Evolutionary conservation across 2,329 filamentous ascomycete species (phyloP).

Genomic region (Blastomyces parvus): DNA sequence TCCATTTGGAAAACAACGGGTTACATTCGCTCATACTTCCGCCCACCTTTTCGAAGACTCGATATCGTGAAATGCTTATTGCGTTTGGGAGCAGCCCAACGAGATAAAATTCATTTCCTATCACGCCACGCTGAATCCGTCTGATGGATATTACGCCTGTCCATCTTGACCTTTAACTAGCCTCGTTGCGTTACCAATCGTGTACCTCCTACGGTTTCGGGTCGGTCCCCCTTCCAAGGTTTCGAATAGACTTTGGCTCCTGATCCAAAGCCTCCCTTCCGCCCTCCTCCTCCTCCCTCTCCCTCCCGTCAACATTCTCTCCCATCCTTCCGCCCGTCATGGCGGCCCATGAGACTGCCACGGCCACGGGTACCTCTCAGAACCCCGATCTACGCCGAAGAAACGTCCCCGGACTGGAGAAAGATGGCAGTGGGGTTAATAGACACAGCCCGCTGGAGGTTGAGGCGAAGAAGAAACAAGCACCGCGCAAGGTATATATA

Average conservation of each 20-base stretch:
- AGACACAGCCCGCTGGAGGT: neutral
- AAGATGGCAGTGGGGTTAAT: neutral
- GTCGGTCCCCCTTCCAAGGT: too few species aligned
- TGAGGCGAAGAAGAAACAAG: neutral
- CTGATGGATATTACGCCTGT: neutral
- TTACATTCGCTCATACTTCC: slow-evolving; percentile 6
- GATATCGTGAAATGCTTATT: neutral
- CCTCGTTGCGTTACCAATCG: neutral
- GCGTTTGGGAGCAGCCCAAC: neutral
- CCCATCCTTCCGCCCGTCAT: slow-evolving; percentile 18
- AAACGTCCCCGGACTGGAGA: slow-evolving; percentile 27
- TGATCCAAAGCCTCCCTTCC: neutral
- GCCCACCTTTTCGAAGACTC: neutral
- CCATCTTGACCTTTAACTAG: neutral
- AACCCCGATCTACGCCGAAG: slow-evolving; percentile 33
- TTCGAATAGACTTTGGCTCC: neutral
- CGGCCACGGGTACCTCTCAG: slow-evolving; percentile 28
- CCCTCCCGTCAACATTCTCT: neutral
- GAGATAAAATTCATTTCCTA: neutral
- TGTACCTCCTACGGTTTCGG: neutral
- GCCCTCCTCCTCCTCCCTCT: neutral
- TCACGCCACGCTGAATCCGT: neutral
- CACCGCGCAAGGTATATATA: slow-evolving; percentile 1
- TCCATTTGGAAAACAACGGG: slow-evolving; percentile 4
- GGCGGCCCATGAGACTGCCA: slow-evolving; percentile 26